phyloP scores from a whole-genome alignment of 805 yeast genomes.

The Cephaloascus fragrans region DNA sequence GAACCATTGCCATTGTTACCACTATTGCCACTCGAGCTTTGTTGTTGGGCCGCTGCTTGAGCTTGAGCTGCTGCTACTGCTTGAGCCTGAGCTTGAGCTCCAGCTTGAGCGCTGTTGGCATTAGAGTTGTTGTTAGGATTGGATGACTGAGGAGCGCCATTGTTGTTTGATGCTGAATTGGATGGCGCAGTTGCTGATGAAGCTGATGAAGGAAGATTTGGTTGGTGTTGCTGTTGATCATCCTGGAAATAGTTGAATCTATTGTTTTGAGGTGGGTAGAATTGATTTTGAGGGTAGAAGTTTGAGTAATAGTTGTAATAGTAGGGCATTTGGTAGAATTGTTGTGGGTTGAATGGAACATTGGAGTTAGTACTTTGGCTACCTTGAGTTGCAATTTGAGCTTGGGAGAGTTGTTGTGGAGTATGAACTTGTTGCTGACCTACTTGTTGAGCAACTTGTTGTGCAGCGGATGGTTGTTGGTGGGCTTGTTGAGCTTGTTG shows the following conservation, averaged over 20 bases:
- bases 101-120: slow-evolving; percentile 8
- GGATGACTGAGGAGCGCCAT: too few relatives aligned
- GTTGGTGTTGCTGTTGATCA: background rate
- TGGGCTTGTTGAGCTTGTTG: slow-evolving; percentile 7
- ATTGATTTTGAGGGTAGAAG: background rate
- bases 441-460: background rate
- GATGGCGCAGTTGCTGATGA: slow-evolving; percentile 1
- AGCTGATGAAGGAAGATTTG: background rate
- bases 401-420: slow-evolving; percentile 7
- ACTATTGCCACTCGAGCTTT: too few relatives aligned
- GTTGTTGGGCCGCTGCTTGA: slow-evolving; percentile 7
- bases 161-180: background rate
- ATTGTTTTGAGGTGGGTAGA: background rate
- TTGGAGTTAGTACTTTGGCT: slow-evolving; percentile 6
- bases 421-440: background rate
- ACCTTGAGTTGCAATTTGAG: too few relatives aligned
- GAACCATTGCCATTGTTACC: too few relatives aligned
- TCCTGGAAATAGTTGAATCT: background rate
- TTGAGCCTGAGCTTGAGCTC: slow-evolving; percentile 8
- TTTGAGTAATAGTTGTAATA: slow-evolving; percentile 2
- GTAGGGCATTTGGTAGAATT: slow-evolving; percentile 14
- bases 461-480: slow-evolving; percentile 5
- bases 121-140: slow-evolving; percentile 1
- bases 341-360: slow-evolving; percentile 8
- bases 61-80: slow-evolving; percentile 9